Base-by-base conservation (phyloP, 2,329 filamentous ascomycete genomes). In the Neofusicoccum laricinum region DNA sequence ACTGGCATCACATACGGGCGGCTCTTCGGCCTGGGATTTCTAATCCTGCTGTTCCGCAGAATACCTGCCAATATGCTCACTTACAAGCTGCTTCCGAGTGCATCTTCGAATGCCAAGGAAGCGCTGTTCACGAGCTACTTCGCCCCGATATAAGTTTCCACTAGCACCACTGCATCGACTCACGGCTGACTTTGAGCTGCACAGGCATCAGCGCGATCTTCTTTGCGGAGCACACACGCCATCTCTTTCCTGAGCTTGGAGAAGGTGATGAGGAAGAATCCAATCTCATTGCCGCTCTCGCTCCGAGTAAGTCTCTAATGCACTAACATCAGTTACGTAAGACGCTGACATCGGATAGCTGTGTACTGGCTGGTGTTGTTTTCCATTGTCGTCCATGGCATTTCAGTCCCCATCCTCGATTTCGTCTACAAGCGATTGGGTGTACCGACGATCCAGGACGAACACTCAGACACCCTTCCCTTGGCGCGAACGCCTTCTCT, bases 71-170 rank as follows among this genome's bases (percentile, higher is more conserved):
- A 87, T 10, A 71, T 87, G 55, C 58, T 82, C 10, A 76, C 79
- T 1, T 87, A 87, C 72, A 84, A 82, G 67, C 74, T 85, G 6
- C 85, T 87, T 82, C 84, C 84, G 0, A 74, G 75, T 1, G 78
- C 82, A 0, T 79, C 82, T 64, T 79, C 79, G n/a, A 75, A 80
- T 68, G 86, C 81, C 78, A 84, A 82, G 67, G 85, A 88, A 65
- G 85, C 85, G 0, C 69, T 88, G 0, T 87, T 88, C 65, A 85
- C 87, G 83, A 85, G 85, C 0, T 86, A 87, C 65, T 81, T 81
- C 66, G 79, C 77, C 1, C 79, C 78, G 14, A 80, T 81, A 48
- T 76, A 17, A 17, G 17, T 6, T 12, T 3, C 36, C 36, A 38
- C 30, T 61, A 34, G 61, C 11, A n/a, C 19, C 36, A 11, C 6